Conservation (phyloP, 257 asterid species). For the Gentiana dahurica region DNA sequence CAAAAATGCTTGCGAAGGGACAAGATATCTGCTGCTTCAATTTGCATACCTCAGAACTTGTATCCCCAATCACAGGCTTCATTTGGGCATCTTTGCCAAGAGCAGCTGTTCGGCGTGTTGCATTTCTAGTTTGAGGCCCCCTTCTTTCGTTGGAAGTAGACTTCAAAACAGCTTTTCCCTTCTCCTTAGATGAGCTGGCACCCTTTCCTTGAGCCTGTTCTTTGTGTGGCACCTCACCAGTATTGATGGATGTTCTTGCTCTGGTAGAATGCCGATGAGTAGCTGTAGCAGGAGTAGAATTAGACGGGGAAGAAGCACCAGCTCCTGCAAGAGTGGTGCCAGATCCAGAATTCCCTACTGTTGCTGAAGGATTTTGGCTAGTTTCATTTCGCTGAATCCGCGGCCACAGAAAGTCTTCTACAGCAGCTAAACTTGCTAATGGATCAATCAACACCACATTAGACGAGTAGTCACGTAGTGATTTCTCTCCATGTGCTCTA, state of each 20-base stretch:
- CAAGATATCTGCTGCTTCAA: no score
- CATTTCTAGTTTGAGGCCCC: conserved; percentile 88
- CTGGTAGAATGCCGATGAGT: conserved; percentile 75
- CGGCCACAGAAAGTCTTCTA: conserved; percentile 94
- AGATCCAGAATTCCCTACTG: conserved; percentile 53
- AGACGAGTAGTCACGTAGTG: conserved; percentile 96
- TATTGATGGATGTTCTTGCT: conserved; percentile 56
- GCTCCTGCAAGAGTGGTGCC: conserved; percentile 43
- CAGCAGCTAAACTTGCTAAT: conserved; percentile 86
- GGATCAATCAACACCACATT: conserved; percentile 91
- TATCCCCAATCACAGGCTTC: conserved; percentile 66
- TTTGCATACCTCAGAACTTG: conserved; percentile 78
- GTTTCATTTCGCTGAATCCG: conserved; percentile 73
- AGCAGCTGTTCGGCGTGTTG: conserved; percentile 76
- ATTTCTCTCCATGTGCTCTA: conserved; percentile 86
- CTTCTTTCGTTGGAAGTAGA: conserved; percentile 62
- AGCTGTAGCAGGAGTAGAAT: conserved; percentile 49
- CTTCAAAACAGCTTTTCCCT: conserved; percentile 88
- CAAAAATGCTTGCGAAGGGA: no score
- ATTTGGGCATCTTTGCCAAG: conserved; percentile 63
- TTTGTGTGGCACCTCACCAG: conserved; percentile 50
- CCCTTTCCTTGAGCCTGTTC: conserved; percentile 46
- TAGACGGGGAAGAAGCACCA: conserved; percentile 44
- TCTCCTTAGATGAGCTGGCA: conserved; percentile 58
- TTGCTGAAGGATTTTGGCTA: conserved; percentile 50